Evolutionary conservation across 2,329 filamentous ascomycete species (phyloP).

Genomic region (Epichloe scottii): DNA sequence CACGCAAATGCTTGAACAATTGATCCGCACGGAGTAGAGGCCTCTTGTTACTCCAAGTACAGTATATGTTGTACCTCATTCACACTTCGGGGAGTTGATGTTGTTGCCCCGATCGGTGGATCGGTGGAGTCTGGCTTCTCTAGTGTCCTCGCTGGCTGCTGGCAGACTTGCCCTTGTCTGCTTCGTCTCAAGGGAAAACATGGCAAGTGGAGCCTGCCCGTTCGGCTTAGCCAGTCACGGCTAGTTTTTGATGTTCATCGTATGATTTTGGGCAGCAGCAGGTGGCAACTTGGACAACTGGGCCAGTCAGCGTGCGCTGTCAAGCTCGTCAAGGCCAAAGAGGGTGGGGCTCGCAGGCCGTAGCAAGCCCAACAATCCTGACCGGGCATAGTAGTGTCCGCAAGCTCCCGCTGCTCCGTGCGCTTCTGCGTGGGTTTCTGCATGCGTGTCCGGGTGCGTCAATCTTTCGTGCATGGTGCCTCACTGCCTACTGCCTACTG

Average conservation of each 20-base stretch:
- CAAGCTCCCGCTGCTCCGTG: slow-evolving; percentile 1
- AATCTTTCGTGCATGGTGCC: not conserved
- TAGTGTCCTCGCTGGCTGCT: too few relatives aligned
- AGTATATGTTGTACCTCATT: too few relatives aligned
- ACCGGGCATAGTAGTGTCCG: not conserved
- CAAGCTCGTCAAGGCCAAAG: not conserved
- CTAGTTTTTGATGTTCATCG: not conserved
- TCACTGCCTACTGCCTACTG: too few relatives aligned
- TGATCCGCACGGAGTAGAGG: too few relatives aligned
- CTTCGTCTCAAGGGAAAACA: not conserved
- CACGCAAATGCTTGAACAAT: too few relatives aligned
- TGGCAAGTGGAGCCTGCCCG: not conserved
- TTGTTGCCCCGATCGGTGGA: too few relatives aligned
- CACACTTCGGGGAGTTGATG: too few relatives aligned
- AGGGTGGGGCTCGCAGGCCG: too few relatives aligned
- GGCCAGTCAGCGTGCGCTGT: not conserved
- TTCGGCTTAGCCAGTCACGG: not conserved
- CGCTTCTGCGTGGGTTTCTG: not conserved
- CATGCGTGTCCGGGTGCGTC: not conserved
- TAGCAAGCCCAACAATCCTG: not conserved
- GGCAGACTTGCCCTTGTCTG: too few relatives aligned
- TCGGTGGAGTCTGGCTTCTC: too few relatives aligned
- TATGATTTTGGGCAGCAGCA: slow-evolving; percentile 3
- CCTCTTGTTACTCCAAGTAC: too few relatives aligned
- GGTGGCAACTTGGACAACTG: not conserved